A percentile compares a stretch with the other conserved stretches of the same genome.
Conservation (phyloP, 148 eudicot species). For the Polygonum maritimum region DNA sequence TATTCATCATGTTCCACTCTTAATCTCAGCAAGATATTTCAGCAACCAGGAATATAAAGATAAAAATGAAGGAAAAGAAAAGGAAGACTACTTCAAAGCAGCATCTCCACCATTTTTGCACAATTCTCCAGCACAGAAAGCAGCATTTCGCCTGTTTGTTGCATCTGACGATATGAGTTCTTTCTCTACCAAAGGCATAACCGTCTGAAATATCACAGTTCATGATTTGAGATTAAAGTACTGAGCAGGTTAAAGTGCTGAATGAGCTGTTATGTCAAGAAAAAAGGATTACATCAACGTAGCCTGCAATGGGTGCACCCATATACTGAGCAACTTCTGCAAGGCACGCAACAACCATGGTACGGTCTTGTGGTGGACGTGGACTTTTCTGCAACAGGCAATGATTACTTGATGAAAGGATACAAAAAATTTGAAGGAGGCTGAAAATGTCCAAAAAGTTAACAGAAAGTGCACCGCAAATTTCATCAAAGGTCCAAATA, state of each 20-base stretch:
- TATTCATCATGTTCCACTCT: neutral
- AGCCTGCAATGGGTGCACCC: slow-evolving; percentile 88
- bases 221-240: neutral
- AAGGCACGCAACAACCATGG: slow-evolving; percentile 96
- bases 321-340: slow-evolving; percentile 99
- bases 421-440: neutral
- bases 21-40: neutral
- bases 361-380: slow-evolving; percentile 87
- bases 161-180: slow-evolving; percentile 67
- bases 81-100: slow-evolving; percentile 55
- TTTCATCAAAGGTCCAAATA: slow-evolving; percentile 77
- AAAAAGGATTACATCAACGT: slow-evolving; percentile 57
- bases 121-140: slow-evolving; percentile 90
- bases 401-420: slow-evolving; percentile 4
- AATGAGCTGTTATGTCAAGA: neutral
- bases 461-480: slow-evolving; percentile 56
- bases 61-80: neutral
- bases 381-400: slow-evolving; percentile 63
- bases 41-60: neutral
- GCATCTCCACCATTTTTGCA: slow-evolving; percentile 91
- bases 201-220: slow-evolving; percentile 39
- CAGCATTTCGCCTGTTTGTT: slow-evolving; percentile 96
- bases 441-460: neutral
- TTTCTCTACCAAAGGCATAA: slow-evolving; percentile 80
- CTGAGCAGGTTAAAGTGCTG: neutral